Conservation (phyloP, 805 yeast species). For the Yamadazyma laniorum region DNA sequence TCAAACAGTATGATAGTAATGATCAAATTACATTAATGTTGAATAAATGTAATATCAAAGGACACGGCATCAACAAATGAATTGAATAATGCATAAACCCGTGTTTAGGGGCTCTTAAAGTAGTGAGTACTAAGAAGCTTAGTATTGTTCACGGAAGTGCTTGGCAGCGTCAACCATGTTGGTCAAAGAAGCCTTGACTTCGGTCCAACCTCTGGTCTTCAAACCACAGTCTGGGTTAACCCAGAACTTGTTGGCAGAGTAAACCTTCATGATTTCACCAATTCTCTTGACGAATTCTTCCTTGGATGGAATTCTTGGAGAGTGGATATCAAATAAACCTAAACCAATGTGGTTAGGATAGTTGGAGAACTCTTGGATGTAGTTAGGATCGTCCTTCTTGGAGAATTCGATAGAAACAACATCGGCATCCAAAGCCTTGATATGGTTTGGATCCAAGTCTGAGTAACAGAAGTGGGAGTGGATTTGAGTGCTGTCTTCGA, state of each 20-base stretch:
- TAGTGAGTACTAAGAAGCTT: constrained; percentile 14
- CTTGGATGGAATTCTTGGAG: constrained; percentile 98
- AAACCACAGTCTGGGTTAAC: constrained; percentile 99
- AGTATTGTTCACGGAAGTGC: constrained; percentile 61
- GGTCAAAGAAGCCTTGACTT: constrained; percentile 90
- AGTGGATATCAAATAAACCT: constrained; percentile 98
- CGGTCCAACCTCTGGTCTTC: constrained; percentile 99
- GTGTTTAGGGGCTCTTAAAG: constrained; percentile 14
- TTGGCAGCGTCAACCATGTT: constrained; percentile 99
- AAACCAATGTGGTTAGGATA: constrained; percentile 99
- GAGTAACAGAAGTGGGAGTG: constrained; percentile 99
- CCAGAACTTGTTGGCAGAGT: constrained; percentile 99
- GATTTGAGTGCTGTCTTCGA: constrained; percentile 90
- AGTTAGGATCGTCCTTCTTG: constrained; percentile 98
- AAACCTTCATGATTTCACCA: constrained; percentile 89
- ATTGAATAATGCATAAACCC: constrained; percentile 38
- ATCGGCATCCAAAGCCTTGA: constrained; percentile 99
- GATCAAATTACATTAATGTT: constrained; percentile 45
- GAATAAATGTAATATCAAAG: constrained; percentile 44
- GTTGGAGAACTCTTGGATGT: constrained; percentile 95
- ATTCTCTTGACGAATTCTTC: constrained; percentile 94
- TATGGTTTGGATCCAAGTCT: constrained; percentile 98
- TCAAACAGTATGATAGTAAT: constrained; percentile 1
- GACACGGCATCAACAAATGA: constrained; percentile 37
- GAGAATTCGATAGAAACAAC: constrained; percentile 99